Evolutionary conservation across 2,329 filamentous ascomycete genomes (phyloP).

Genomic region (Teratosphaeria epicoccoides): DNA sequence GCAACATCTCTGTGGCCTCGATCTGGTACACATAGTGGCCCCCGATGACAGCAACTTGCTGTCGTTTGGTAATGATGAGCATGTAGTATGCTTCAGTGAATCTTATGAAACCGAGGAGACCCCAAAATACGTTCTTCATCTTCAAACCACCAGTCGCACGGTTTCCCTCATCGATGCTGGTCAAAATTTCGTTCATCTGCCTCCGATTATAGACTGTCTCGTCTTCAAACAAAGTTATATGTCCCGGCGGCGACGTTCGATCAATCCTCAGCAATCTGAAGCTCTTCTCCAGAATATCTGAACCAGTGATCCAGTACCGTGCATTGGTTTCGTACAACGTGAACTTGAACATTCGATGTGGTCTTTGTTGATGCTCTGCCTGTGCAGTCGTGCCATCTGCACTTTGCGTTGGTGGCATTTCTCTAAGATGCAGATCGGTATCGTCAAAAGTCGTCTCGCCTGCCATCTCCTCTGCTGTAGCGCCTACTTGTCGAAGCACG

Average conservation of each 20-base stretch:
- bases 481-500: constrained; percentile 17
- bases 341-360: constrained; percentile 68
- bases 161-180: constrained; percentile 92
- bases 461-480: constrained; percentile 17
- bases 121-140: constrained; percentile 84
- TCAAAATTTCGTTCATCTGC: constrained; percentile 86
- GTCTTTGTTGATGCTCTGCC: constrained; percentile 8
- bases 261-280: constrained; percentile 94
- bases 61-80: constrained; percentile 90
- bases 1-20: constrained; percentile 83
- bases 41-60: constrained; percentile 89
- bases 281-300: constrained; percentile 76
- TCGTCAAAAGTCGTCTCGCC: constrained; percentile 14
- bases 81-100: constrained; percentile 97
- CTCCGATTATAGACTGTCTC: constrained; percentile 87
- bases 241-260: constrained; percentile 66
- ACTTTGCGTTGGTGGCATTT: constrained; percentile 6
- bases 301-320: constrained; percentile 87
- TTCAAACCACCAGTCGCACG: constrained; percentile 81
- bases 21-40: constrained; percentile 95
- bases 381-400: background rate
- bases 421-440: constrained; percentile 13
- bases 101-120: constrained; percentile 83
- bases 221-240: constrained; percentile 80
- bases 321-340: constrained; percentile 93